phyloP scores from a whole-genome alignment of 2,329 filamentous ascomycete species.

The Dactylellina sp. region DNA sequence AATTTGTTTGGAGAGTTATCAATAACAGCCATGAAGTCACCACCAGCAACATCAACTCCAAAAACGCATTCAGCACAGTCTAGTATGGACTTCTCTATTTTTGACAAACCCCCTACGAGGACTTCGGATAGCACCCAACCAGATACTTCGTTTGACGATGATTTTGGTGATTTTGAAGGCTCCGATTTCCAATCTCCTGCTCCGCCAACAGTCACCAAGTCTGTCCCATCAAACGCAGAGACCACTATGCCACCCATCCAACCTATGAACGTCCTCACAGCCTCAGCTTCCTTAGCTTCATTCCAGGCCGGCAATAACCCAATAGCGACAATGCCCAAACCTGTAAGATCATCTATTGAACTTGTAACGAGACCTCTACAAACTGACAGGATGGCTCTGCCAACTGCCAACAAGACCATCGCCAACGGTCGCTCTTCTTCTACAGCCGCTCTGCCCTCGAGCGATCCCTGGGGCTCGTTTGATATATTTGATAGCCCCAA shows the following conservation, averaged over 20 bases:
- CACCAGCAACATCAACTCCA: slow-evolving; percentile 10
- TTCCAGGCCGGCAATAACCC: not conserved
- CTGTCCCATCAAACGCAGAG: not conserved
- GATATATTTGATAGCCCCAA: slow-evolving; percentile 53
- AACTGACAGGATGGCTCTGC: not conserved
- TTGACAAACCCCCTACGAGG: slow-evolving; percentile 29
- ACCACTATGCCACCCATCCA: slow-evolving; percentile 16
- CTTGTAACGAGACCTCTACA: slow-evolving; percentile 39
- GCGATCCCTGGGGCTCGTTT: slow-evolving; percentile 56
- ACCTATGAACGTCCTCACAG: slow-evolving; percentile 13
- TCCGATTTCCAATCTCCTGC: slow-evolving; percentile 26
- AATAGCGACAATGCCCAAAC: not conserved
- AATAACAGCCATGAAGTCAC: slow-evolving; percentile 42
- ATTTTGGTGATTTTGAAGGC: slow-evolving; percentile 55
- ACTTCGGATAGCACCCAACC: slow-evolving; percentile 13
- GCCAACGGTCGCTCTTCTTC: not conserved
- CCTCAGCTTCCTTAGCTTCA: not conserved
- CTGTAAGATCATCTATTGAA: slow-evolving; percentile 30
- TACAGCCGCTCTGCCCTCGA: slow-evolving; percentile 1
- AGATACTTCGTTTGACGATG: slow-evolving; percentile 51
- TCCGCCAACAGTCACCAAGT: not conserved
- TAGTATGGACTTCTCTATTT: slow-evolving; percentile 42
- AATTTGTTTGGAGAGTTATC: slow-evolving; percentile 47
- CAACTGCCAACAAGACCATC: not conserved
- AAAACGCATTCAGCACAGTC: slow-evolving; percentile 24